These are phyloP conservation scores for Aphanocladium album DNA, from an alignment of 2,329 filamentous ascomycete genomes.

Conservation along the genomic window DNA sequence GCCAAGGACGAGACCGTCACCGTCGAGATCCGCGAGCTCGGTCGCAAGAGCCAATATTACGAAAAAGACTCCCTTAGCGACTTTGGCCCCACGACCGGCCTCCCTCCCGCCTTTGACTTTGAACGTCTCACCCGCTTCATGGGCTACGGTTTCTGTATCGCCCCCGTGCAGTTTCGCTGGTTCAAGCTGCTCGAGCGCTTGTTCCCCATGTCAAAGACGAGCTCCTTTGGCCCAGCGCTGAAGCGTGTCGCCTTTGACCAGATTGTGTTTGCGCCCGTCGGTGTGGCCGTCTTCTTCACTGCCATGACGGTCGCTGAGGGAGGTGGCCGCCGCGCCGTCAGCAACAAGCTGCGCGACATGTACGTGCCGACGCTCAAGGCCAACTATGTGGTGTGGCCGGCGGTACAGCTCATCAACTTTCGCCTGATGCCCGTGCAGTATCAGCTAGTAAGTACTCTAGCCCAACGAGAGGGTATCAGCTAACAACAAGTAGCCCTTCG, in stretches of 20 bases:
- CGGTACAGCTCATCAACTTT: slow-evolving; percentile 96
- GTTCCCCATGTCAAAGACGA: slow-evolving; percentile 79
- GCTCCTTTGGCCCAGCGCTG: slow-evolving; percentile 69
- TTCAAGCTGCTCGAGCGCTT: slow-evolving; percentile 76
- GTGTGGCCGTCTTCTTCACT: slow-evolving; percentile 84
- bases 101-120: slow-evolving; percentile 88
- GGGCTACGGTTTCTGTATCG: slow-evolving; percentile 96
- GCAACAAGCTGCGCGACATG: slow-evolving; percentile 84
- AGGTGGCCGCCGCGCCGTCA: slow-evolving; percentile 73
- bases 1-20: slow-evolving; percentile 66
- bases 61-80: slow-evolving; percentile 62
- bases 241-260: slow-evolving; percentile 93
- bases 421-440: slow-evolving; percentile 90
- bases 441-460: slow-evolving; percentile 69
- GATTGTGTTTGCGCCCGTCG: slow-evolving; percentile 84
- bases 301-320: slow-evolving; percentile 96
- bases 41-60: slow-evolving; percentile 68
- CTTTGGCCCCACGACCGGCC: slow-evolving; percentile 25
- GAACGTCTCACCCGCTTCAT: slow-evolving; percentile 92
- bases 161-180: slow-evolving; percentile 92
- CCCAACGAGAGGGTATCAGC: slow-evolving; percentile 4
- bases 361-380: slow-evolving; percentile 92
- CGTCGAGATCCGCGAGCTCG: slow-evolving; percentile 84
- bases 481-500: slow-evolving; percentile 67
- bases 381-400: slow-evolving; percentile 92